Base-by-base conservation (phyloP, 495 filamentous ascomycete genomes). In the Penicillium canariense region DNA sequence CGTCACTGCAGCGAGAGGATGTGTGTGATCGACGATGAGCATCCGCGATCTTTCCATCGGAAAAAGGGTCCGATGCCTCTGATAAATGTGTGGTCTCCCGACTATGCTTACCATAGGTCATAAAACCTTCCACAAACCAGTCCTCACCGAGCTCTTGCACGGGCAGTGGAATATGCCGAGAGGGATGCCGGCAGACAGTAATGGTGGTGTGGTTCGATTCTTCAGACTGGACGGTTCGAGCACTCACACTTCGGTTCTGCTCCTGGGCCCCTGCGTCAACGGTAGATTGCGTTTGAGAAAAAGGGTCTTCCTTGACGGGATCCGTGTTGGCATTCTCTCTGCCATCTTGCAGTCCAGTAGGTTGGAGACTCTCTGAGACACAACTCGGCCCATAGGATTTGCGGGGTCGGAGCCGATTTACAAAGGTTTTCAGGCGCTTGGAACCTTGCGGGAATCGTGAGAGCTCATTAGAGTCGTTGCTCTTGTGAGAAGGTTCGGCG, bases 171-270 rank as follows among this genome's bases (percentile, higher is more conserved):
- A 58, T 47, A 14, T 52, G 61, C 30, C 58, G 67, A 14, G 68
- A 68, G 7, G 68, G 63, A 48, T 60, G 61, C 30, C 55, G 70
- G 48, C 47, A 62, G 8, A 76, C 65, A n/a, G 72, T 76, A 14
- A 34, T 48, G 7, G 39, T 63, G 1, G 66, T 73, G 5, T 52
- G 43, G 5, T 59, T 57, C 8, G 74, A 75, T 20, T 67, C 53
- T n/a, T 61, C 60, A 23, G 71, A 74, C 15, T 48, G 40, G 4
- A 52, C 50, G 0, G 64, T 73, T 31, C 64, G 60, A 26, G 61
- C 55, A 44, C 74, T 69, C 32, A 67, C 59, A 32, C 64, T 63
- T 18, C 71, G 61, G 9, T 53, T 30, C 22, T 67, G 63, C 7
- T 40, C 14, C 15, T 35, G 32, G 1, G 48, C 51, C 35, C 52